Evolutionary conservation across 2,329 filamentous ascomycete genomes (phyloP), one percentile per base, ranked within the genome.

Genomic region (Teratosphaeria gauchensis): DNA sequence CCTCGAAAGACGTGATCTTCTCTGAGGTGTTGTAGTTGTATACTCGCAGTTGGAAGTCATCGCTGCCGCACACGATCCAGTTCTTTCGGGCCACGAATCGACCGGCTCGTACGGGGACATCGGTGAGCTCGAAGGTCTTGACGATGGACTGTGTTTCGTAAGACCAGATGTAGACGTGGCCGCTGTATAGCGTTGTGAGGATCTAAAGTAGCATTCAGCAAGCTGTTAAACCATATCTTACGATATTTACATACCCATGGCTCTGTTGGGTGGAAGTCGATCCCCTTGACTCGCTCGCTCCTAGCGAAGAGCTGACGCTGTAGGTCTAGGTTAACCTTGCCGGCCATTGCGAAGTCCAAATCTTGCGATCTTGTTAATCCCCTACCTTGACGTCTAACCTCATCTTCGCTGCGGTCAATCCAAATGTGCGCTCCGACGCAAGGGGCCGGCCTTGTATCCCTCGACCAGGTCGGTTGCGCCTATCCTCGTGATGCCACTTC

Each of bases 21-120:
- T 99, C 94, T 61, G 90, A 95, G 57, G 94, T 99, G 78, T 99
- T 97, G 83, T 97, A 99, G 80, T 99, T 97, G 83, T 96, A 95
- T 64, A 95, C 89, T 68, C 92, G 88, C 62, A 88, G 74, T 70
- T 87, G 84, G 78, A 95, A 99, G 78, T 96, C 90, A 78, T 95
- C 90, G 66, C 88, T 92, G 71, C 94, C 94, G 77, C 71, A 73
- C 16, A 73, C 71, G 42, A 74, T 74, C 94, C 94, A 99, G 77
- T 97, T 99, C 85, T 99, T 99, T 69, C 94, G 85, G 66, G 94
- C 90, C 71, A 99, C 85, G 76, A 99, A 99, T 68, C 94, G 89
- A 71, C 94, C 94, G 63, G 94, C 94, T 75, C 94, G 89, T 60
- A 99, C 92, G 64, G 94, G 94, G 55, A 99, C 94, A 81, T 99